Base-by-base conservation (phyloP, 2,329 filamentous ascomycete genomes). In the Claviceps purpurea region DNA sequence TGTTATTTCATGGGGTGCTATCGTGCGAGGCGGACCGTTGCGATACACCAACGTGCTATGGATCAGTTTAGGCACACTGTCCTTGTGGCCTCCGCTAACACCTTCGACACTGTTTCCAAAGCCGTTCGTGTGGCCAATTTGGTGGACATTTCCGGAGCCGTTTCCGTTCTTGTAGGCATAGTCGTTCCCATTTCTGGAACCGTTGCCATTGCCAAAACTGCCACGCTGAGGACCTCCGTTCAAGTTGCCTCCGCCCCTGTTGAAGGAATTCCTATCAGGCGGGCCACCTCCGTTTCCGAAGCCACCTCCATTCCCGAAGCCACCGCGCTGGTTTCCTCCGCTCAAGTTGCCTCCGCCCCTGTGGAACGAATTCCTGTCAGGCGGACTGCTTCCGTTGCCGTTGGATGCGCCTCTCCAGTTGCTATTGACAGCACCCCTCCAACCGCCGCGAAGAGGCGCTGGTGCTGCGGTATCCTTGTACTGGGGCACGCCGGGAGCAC, bases 401-500 rank as follows among this genome's bases (percentile, higher is more conserved):
- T 10, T 73, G 61, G 37, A 38, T 49, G 40, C 40, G 3, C 40
- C 40, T 20, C 40, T 8, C 16, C 42, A 14, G 22, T 22, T n/a
- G 14, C 76, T 76, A 52, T 75, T 73, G 24, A 79, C 57, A 22
- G 76, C 79, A 55, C 77, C 76, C 45, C 79, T 76, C 73, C 76
- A 85, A 24, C 72, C 71, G 1, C 77, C 78, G 30, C 73, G 71
- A 30, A 84, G 69, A 14, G 79, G 73, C 10, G 71, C 66, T 14
- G 80, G 81, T 1, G 75, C 68, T 1, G 74, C 59, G 16, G 80
- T 76, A 56, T 84, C 78, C 55, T 70, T 73, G 59, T 76, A 78
- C 65, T 91, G 85, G 54, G 76, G 72, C 34, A 81, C 78, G 54
- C 78, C 77, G 14, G 78, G 73, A 38, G 75, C 68, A 72, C 78